These are phyloP conservation scores for Phaffia australis DNA, from an alignment of 768 basidiomycete genomes.

Conservation along the genomic window DNA sequence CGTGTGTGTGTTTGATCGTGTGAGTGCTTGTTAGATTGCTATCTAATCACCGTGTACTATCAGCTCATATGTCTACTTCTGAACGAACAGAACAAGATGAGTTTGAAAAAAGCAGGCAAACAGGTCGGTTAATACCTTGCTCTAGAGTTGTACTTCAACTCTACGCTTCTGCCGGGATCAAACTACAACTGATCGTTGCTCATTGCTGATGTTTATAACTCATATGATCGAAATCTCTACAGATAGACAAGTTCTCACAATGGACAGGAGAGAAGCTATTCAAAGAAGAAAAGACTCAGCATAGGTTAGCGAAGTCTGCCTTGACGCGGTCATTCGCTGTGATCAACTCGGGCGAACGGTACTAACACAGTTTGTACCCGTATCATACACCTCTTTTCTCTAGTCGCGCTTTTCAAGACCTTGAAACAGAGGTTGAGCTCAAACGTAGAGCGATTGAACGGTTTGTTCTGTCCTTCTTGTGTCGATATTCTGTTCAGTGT, in stretches of 20 bases:
- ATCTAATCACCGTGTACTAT: too few species aligned
- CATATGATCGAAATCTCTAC: neutral
- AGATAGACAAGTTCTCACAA: slow-evolving; percentile 40
- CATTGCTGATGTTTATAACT: neutral
- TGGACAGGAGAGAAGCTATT: slow-evolving; percentile 86
- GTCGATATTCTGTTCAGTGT: neutral
- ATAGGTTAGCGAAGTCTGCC: slow-evolving; percentile 34
- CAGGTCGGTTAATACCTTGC: slow-evolving; percentile 8
- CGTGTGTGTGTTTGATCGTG: too few species aligned
- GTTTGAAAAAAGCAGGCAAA: slow-evolving; percentile 14
- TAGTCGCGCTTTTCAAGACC: slow-evolving; percentile 62
- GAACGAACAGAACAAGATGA: neutral
- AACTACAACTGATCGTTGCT: neutral
- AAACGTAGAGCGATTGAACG: slow-evolving; percentile 59
- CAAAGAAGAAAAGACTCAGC: slow-evolving; percentile 64
- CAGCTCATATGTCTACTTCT: too few species aligned
- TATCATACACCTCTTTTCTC: neutral
- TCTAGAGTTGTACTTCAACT: neutral
- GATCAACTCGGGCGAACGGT: neutral
- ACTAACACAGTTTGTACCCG: neutral
- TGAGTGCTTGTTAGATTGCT: too few species aligned
- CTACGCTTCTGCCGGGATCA: too few species aligned
- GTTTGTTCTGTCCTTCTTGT: slow-evolving; percentile 43
- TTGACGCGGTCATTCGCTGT: neutral
- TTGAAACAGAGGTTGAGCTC: slow-evolving; percentile 75